phyloP scores from a whole-genome alignment of 441 rosid genomes.

The Arabidopsis hybrid region DNA sequence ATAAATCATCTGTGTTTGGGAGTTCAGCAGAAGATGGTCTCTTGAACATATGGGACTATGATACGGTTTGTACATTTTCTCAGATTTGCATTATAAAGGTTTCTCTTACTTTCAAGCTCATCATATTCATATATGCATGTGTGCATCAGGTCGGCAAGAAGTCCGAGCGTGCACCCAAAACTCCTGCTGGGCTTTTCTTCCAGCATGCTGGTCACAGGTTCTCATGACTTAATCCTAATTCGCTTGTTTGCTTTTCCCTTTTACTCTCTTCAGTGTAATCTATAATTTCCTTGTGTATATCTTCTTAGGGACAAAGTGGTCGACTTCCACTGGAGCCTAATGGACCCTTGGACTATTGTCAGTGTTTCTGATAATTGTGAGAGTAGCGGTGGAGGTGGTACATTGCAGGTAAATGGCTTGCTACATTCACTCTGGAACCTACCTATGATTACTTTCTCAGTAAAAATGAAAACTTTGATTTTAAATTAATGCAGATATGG shows the following conservation, averaged over 20 bases:
- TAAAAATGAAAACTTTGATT: background rate
- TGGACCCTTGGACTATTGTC: constrained; percentile 93
- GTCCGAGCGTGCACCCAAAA: constrained; percentile 52
- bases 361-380: constrained; percentile 97
- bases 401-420: constrained; percentile 64
- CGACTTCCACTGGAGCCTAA: constrained; percentile 87
- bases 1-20: constrained; percentile 92
- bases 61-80: constrained; percentile 61
- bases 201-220: constrained; percentile 98
- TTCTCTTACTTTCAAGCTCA: constrained; percentile 14
- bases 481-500: constrained; percentile 74
- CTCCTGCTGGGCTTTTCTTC: constrained; percentile 86
- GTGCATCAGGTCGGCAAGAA: constrained; percentile 63
- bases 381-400: constrained; percentile 91
- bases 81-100: background rate
- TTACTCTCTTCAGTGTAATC: constrained; percentile 12
- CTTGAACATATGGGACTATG: constrained; percentile 94
- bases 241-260: background rate
- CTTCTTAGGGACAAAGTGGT: constrained; percentile 84
- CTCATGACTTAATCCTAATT: constrained; percentile 5
- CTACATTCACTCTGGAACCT: constrained; percentile 12
- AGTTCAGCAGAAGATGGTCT: constrained; percentile 99
- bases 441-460: background rate
- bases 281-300: background rate
- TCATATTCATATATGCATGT: background rate